Percentiles rank a stretch among this genome's conserved stretches.
Evolutionary conservation across 1,139 yeast species (phyloP).

Genomic region (Candida anutae): DNA sequence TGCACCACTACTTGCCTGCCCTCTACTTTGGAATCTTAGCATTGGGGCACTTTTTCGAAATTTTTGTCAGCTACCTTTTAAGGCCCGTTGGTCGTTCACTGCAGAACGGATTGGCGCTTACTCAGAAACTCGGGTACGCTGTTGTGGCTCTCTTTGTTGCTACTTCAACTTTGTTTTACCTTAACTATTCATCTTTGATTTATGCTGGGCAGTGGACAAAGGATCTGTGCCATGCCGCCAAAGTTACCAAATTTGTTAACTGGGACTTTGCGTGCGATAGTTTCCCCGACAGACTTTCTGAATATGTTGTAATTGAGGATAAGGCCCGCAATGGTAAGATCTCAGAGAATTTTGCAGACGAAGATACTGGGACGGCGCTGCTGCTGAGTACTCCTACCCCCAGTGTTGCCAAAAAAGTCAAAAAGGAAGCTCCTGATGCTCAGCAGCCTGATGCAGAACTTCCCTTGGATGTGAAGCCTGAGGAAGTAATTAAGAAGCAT

Average conservation of each 20-base stretch:
- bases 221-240: constrained; percentile 52
- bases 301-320: constrained; percentile 12
- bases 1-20: constrained; percentile 90
- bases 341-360: no score
- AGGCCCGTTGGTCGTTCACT: neutral
- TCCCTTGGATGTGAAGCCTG: no score
- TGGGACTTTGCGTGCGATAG: constrained; percentile 86
- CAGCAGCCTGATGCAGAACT: no score
- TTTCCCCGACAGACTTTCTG: constrained; percentile 31
- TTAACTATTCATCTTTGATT: constrained; percentile 62
- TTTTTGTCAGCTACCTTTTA: constrained; percentile 44
- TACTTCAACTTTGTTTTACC: constrained; percentile 48
- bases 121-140: constrained; percentile 29
- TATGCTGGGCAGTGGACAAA: constrained; percentile 83
- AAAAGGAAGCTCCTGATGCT: no score
- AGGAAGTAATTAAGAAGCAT: no score
- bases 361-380: no score
- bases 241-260: constrained; percentile 37
- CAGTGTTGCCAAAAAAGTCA: no score
- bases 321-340: neutral
- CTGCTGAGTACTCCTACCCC: no score
- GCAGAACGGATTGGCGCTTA: neutral
- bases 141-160: constrained; percentile 42
- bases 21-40: constrained; percentile 83
- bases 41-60: constrained; percentile 74